Conservation (phyloP, 495 filamentous ascomycete species). For the Tricharina praecox region DNA sequence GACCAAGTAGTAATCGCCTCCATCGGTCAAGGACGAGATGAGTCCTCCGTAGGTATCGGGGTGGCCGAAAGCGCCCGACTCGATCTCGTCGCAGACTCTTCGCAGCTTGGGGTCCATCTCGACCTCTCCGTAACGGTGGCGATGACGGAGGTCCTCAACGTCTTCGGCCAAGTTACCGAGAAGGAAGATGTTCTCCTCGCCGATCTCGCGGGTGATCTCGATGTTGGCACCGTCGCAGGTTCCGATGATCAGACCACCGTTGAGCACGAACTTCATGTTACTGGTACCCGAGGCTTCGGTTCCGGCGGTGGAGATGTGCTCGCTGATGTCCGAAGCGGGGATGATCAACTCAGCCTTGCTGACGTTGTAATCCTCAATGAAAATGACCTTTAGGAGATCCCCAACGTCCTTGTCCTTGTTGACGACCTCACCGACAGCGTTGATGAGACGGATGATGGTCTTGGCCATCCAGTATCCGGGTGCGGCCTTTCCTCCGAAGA, state of each 20-base stretch:
- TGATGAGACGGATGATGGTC: slow-evolving; percentile 93
- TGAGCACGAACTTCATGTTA: slow-evolving; percentile 99
- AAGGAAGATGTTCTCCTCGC: slow-evolving; percentile 93
- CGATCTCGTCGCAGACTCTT: slow-evolving; percentile 70
- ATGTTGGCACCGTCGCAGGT: slow-evolving; percentile 97
- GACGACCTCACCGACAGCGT: slow-evolving; percentile 75
- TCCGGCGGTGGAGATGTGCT: slow-evolving; percentile 96
- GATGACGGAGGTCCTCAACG: slow-evolving; percentile 87
- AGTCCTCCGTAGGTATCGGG: slow-evolving; percentile 58
- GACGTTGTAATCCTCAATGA: slow-evolving; percentile 96
- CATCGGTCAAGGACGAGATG: slow-evolving; percentile 65
- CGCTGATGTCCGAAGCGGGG: slow-evolving; percentile 87
- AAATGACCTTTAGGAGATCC: slow-evolving; percentile 89
- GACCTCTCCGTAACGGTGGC: slow-evolving; percentile 68
- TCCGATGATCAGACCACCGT: slow-evolving; percentile 90
- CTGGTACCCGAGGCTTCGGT: slow-evolving; percentile 48
- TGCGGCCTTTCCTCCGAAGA: slow-evolving; percentile 95
- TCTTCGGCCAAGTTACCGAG: slow-evolving; percentile 93
- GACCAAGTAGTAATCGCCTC: slow-evolving; percentile 94
- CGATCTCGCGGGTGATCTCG: slow-evolving; percentile 94
- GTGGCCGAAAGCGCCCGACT: slow-evolving; percentile 60
- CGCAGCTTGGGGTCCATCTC: slow-evolving; percentile 55
- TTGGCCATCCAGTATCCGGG: slow-evolving; percentile 99
- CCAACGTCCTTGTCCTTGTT: slow-evolving; percentile 85
- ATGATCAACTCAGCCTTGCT: slow-evolving; percentile 96